Conservation (phyloP, 768 basidiomycete species). For the Phaeotremella fagi region DNA sequence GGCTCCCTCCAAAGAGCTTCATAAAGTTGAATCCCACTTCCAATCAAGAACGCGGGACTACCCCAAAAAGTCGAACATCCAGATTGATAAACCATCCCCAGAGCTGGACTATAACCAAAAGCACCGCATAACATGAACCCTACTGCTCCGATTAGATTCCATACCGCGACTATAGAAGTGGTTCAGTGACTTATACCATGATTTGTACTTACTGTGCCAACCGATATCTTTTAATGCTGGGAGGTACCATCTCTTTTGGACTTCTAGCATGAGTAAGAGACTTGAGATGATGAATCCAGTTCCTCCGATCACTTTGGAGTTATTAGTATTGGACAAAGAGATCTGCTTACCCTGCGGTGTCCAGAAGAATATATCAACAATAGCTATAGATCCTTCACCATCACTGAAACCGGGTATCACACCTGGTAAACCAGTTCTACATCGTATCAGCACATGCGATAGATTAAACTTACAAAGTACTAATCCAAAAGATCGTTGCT, state of each 20-base stretch:
- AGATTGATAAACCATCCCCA: constrained; percentile 55
- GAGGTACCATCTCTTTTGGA: constrained; percentile 57
- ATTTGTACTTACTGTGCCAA: constrained; percentile 56
- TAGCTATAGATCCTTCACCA: constrained; percentile 33
- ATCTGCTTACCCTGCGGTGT: constrained; percentile 53
- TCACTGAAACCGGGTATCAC: constrained; percentile 48
- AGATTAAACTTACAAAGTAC: constrained; percentile 49
- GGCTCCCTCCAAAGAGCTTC: constrained; percentile 47
- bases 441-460: constrained; percentile 25
- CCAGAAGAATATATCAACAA: constrained; percentile 58
- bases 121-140: constrained; percentile 62
- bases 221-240: constrained; percentile 54
- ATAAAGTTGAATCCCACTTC: constrained; percentile 57
- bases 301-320: constrained; percentile 55
- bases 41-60: constrained; percentile 61
- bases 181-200: neutral
- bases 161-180: constrained; percentile 49
- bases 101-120: constrained; percentile 52
- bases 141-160: constrained; percentile 60
- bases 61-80: constrained; percentile 57
- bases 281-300: constrained; percentile 56
- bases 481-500: constrained; percentile 63
- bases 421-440: constrained; percentile 52
- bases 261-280: constrained; percentile 56
- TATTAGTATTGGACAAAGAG: neutral